Conservation (phyloP, 805 yeast species). For the Pichia rugopelliculosa region DNA sequence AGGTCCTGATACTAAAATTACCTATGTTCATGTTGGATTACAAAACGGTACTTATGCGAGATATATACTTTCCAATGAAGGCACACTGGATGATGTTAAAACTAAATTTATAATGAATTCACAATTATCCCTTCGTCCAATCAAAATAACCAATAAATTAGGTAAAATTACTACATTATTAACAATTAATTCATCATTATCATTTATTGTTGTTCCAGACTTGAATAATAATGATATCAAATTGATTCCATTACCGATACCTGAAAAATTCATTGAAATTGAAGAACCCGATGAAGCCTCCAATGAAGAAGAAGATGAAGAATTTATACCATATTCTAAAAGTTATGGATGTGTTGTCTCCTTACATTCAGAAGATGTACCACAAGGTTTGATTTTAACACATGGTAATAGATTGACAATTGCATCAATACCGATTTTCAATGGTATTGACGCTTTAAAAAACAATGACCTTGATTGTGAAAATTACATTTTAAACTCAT, state of each 20-base stretch:
- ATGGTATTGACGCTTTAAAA: constrained; percentile 29
- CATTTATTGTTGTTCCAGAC: constrained; percentile 6
- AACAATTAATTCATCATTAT: not conserved
- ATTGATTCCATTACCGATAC: constrained; percentile 41
- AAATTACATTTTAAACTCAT: not conserved
- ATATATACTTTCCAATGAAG: constrained; percentile 53
- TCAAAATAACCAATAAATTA: not conserved
- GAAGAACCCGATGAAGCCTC: constrained; percentile 5
- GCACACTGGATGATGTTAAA: constrained; percentile 47
- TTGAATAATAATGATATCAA: constrained; percentile 25
- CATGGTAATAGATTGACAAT: constrained; percentile 45
- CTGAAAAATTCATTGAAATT: constrained; percentile 33
- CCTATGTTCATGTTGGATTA: constrained; percentile 68
- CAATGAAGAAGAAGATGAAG: constrained; percentile 2
- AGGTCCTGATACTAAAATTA: constrained; percentile 7
- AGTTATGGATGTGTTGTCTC: constrained; percentile 18
- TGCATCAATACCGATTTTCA: constrained; percentile 29
- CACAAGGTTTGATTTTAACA: constrained; percentile 59
- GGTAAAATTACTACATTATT: not conserved
- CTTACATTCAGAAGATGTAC: constrained; percentile 56
- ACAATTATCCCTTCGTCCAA: not conserved
- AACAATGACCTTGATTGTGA: not conserved
- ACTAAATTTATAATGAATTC: constrained; percentile 2
- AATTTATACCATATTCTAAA: not conserved
- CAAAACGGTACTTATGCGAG: constrained; percentile 74